Evolutionary conservation across 192 early-diverging fungal genomes (phyloP).

Genomic region (Umbelopsis vinacea): DNA sequence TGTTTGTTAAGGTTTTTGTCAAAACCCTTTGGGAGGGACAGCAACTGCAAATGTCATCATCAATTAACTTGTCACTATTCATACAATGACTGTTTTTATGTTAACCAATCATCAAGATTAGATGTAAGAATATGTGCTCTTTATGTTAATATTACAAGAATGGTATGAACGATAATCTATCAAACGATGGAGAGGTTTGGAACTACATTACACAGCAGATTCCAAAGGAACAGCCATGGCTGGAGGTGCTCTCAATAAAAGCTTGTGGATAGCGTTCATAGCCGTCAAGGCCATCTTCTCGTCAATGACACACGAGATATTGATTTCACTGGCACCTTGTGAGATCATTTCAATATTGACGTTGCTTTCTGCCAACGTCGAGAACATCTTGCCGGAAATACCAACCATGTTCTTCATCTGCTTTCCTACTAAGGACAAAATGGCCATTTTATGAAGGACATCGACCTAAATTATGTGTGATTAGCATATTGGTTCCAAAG

Average conservation of each 20-base stretch:
- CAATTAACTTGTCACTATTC: too few relatives aligned
- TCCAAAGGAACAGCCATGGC: background rate
- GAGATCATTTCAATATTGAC: slow-evolving; percentile 96
- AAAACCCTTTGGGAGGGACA: too few relatives aligned
- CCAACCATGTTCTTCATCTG: slow-evolving; percentile 93
- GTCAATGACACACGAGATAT: slow-evolving; percentile 89
- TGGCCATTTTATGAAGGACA: slow-evolving; percentile 74
- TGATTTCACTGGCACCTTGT: slow-evolving; percentile 92
- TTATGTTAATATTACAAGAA: slow-evolving; percentile 5
- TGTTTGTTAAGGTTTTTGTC: too few relatives aligned
- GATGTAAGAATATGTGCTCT: background rate
- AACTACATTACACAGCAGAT: too few relatives aligned
- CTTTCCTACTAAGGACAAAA: slow-evolving; percentile 86
- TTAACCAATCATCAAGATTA: too few relatives aligned
- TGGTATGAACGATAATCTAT: slow-evolving; percentile 11
- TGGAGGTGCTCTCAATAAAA: slow-evolving; percentile 42
- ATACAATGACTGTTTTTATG: too few relatives aligned
- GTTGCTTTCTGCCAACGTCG: slow-evolving; percentile 70
- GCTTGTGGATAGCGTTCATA: slow-evolving; percentile 81
- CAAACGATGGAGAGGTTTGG: background rate
- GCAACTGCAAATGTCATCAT: too few relatives aligned
- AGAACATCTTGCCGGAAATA: slow-evolving; percentile 84
- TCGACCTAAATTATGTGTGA: slow-evolving; percentile 32
- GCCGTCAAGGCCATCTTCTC: slow-evolving; percentile 64
- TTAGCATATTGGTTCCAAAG: slow-evolving; percentile 2